phyloP scores from a whole-genome alignment of 768 basidiomycete genomes.

The Tylopilus rubrobrunneus region DNA sequence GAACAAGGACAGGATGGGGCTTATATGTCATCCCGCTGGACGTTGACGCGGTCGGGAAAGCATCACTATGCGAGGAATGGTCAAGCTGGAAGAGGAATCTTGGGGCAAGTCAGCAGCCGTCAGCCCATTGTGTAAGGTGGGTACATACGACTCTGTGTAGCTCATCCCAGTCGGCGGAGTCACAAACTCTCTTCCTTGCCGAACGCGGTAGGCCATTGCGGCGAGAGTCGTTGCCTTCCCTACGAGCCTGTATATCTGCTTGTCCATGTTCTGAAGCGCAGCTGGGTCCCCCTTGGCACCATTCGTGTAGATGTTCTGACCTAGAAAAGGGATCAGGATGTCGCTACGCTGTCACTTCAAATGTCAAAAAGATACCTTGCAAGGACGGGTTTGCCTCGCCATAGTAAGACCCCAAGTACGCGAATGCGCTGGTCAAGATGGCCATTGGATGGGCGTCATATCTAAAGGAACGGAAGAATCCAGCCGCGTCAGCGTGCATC shows the following conservation, averaged over 20 bases:
- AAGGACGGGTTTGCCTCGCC: constrained; percentile 86
- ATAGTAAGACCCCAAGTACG: constrained; percentile 86
- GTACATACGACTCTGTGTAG: constrained; percentile 71
- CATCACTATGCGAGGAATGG: constrained; percentile 46
- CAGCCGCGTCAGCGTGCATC: constrained; percentile 63
- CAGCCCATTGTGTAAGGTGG: neutral
- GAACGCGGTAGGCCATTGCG: constrained; percentile 93
- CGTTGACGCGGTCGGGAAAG: constrained; percentile 22
- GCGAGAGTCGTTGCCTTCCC: constrained; percentile 88
- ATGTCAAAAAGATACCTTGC: constrained; percentile 45
- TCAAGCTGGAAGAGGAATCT: constrained; percentile 93
- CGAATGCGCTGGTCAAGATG: constrained; percentile 81
- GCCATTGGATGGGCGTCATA: constrained; percentile 94
- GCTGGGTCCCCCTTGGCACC: constrained; percentile 59
- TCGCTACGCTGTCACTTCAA: neutral
- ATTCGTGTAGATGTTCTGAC: constrained; percentile 74
- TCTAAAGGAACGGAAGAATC: constrained; percentile 71
- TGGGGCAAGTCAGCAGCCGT: neutral
- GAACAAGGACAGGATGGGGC: constrained; percentile 82
- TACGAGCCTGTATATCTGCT: constrained; percentile 85
- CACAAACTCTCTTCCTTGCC: constrained; percentile 87
- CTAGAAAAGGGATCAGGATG: constrained; percentile 32
- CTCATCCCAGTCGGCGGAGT: constrained; percentile 76
- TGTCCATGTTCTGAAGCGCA: constrained; percentile 81
- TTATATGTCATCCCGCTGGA: constrained; percentile 57